Evolutionary conservation across 1,139 yeast genomes (phyloP).

Genomic region (Lodderomyces parapsilosis): DNA sequence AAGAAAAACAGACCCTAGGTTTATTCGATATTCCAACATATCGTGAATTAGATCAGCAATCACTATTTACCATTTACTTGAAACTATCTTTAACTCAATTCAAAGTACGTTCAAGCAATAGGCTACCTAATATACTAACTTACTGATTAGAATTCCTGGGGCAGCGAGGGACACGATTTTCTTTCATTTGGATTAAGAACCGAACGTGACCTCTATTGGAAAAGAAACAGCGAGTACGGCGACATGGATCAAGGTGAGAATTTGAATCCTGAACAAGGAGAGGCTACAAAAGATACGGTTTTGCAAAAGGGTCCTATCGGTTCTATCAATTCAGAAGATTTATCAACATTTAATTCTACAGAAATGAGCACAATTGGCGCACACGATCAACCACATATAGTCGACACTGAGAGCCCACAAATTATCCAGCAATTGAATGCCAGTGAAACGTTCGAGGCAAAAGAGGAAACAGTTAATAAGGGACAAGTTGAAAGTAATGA

Average conservation of each 20-base stretch:
- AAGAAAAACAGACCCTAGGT: too few relatives aligned
- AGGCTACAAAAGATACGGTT: not conserved
- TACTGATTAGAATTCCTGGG: constrained; percentile 4
- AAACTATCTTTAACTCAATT: not conserved
- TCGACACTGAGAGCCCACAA: not conserved
- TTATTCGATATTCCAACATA: too few relatives aligned
- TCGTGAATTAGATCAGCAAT: too few relatives aligned
- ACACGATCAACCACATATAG: not conserved
- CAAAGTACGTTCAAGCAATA: not conserved
- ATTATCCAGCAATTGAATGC: not conserved
- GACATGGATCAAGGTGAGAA: not conserved
- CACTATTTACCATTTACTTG: too few relatives aligned
- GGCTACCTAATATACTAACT: not conserved
- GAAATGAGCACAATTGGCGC: not conserved
- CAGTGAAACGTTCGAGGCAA: not conserved
- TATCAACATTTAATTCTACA: not conserved
- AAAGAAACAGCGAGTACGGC: not conserved
- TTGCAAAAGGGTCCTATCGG: not conserved
- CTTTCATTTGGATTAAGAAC: constrained; percentile 1
- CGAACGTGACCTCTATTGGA: not conserved
- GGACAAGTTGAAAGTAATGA: not conserved
- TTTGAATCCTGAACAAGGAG: not conserved
- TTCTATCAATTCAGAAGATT: not conserved
- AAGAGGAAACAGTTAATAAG: not conserved
- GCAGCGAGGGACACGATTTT: too few relatives aligned